Base-by-base conservation (phyloP, 2,329 filamentous ascomycete genomes). In the Knufia petricola region DNA sequence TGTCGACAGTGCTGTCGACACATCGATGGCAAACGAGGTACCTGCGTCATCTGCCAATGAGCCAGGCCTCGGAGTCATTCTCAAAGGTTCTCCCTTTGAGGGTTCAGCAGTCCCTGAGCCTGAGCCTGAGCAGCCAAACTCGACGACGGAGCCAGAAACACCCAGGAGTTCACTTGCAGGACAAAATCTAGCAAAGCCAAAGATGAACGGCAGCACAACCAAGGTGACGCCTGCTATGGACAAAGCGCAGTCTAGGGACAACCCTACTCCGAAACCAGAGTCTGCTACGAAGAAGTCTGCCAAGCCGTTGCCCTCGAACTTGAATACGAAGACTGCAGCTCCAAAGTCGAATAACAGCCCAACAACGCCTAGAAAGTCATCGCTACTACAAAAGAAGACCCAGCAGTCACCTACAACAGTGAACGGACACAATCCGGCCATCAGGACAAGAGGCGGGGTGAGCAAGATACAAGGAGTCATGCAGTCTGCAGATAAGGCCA, bases 51-150 rank as follows among this genome's bases (percentile, higher is more conserved):
- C 42, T 23, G 32, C 15, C 21, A 39, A 37, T 10, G 49, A 50
- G 21, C 51, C 48, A 17, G 57, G 54, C 23, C 46, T 60, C 26
- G 60, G 60, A 15, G 54, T 49, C 17, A 62, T 61, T 34, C 47
- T 62, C 48, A 63, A 63, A 51, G 61, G 60, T n/a, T 62, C 60
- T 15, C 52, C 60, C 6, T 62, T 62, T 43, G 56, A 58, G 53
- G 56, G 26, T 50, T 53, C 32, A 50, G 53, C 4, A 50, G 51
- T 9, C 41, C 47, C 12, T 49, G 49, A 48, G 39, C 36, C 21
- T 23, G 40, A n/a, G 39, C 36, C 21, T 23, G 40, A n/a, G 41
- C 39, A 36, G 42, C 31, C 21, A 38, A 39, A 13, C 28, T 37
- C 26, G 28, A 43, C 46, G 37, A 7, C 42, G 15, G 44, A 46